These are phyloP conservation scores for Blepharisma japonicum DNA, from an alignment of 73 alveolate genomes.

Conservation along the genomic window DNA sequence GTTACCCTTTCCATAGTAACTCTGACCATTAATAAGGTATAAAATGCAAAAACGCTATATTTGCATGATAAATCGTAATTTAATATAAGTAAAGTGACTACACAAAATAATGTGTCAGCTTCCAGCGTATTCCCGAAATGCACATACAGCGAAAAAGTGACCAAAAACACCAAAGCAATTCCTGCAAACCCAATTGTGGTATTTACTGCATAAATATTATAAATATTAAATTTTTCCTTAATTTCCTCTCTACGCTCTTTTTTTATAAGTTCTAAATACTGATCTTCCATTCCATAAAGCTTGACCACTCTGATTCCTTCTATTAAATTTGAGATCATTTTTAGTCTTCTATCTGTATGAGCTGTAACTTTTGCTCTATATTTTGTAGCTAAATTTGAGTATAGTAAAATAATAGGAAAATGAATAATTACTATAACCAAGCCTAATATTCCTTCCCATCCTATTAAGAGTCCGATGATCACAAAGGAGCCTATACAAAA, in stretches of 20 bases:
- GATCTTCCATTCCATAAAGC: conserved; percentile 51
- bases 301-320: conserved; percentile 46
- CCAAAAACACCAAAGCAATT: neutral
- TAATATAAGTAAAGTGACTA: neutral
- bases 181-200: neutral
- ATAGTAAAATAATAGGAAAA: neutral
- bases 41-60: neutral
- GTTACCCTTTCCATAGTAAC: neutral
- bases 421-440: neutral
- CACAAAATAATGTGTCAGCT: neutral
- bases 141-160: neutral
- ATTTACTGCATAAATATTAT: neutral
- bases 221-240: neutral
- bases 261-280: conserved; percentile 21
- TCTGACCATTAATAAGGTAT: neutral
- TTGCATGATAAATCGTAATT: neutral
- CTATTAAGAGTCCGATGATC: too few species aligned
- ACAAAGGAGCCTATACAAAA: too few species aligned
- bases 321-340: conserved; percentile 34
- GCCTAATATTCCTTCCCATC: conserved; percentile 6
- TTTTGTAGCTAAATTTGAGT: neutral
- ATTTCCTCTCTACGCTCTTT: conserved; percentile 25
- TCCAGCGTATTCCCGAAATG: neutral
- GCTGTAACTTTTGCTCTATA: neutral
- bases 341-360: conserved; percentile 33